Conservation (phyloP, 2,329 filamentous ascomycete species). For the Pseudogymnoascus sp. region DNA sequence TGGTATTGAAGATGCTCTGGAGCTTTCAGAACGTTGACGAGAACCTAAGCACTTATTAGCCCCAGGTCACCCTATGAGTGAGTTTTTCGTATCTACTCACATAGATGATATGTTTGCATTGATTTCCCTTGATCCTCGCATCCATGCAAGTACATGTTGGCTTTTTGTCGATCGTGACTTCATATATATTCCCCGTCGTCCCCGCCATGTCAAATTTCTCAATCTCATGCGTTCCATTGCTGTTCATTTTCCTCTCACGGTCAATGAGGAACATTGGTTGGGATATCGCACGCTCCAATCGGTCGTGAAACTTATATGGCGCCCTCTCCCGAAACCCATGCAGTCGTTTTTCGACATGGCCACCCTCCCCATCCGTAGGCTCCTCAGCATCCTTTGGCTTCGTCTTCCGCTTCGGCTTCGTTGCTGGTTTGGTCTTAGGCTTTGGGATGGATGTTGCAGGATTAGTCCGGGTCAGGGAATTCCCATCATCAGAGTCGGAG, state of each 20-base stretch:
- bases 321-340: conserved; percentile 34
- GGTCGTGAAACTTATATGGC: conserved; percentile 37
- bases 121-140: conserved; percentile 40
- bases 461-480: background rate
- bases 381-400: background rate
- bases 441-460: background rate
- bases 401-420: background rate
- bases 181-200: conserved; percentile 54
- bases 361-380: background rate
- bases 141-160: conserved; percentile 50
- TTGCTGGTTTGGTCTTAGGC: background rate
- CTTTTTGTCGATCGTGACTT: conserved; percentile 42
- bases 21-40: conserved; percentile 49
- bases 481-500: background rate
- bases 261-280: conserved; percentile 51
- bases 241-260: conserved; percentile 28
- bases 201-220: conserved; percentile 51
- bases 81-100: conserved; percentile 27
- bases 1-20: conserved; percentile 49
- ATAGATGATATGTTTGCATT: conserved; percentile 58
- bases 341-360: conserved; percentile 30
- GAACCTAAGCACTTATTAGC: conserved; percentile 32
- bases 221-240: conserved; percentile 31
- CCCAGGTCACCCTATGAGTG: conserved; percentile 9
- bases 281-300: conserved; percentile 39